Percentiles rank a stretch among this genome's conserved stretches.
Evolutionary conservation across 176 grass and related monocot species (phyloP).

Genomic region (Typha latifolia): DNA sequence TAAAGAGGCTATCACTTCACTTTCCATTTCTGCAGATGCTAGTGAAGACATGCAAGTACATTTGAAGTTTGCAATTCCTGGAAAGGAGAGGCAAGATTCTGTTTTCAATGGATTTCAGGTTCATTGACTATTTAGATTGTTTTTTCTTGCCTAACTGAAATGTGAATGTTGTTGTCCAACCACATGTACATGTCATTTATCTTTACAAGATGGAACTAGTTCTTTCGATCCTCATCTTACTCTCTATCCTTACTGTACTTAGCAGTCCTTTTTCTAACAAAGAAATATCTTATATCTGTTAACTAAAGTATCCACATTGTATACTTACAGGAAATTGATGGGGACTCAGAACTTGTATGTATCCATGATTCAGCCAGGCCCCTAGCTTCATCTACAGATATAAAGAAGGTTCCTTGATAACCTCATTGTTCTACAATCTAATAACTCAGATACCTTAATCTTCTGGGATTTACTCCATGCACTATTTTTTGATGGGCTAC

Average conservation of each 20-base stretch:
- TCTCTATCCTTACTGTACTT: too few species aligned
- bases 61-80: conserved; percentile 81
- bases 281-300: too few species aligned
- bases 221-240: neutral
- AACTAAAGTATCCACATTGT: neutral
- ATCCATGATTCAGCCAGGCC: conserved; percentile 95
- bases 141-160: neutral
- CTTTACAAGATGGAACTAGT: neutral
- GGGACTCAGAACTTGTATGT: conserved; percentile 80
- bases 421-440: neutral
- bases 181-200: neutral
- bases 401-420: conserved; percentile 52
- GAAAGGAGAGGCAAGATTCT: conserved; percentile 96
- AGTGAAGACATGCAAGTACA: conserved; percentile 55
- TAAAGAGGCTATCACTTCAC: conserved; percentile 1
- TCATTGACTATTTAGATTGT: neutral
- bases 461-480: neutral
- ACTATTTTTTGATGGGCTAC: neutral
- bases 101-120: conserved; percentile 99
- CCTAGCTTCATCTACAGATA: conserved; percentile 59
- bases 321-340: conserved; percentile 56
- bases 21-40: conserved; percentile 37
- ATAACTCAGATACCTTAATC: neutral
- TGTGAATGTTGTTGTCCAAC: neutral
- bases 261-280: too few species aligned